phyloP scores from a whole-genome alignment of 371 early-diverging fungal species.

The Thermomucor indicae-seudaticae region DNA sequence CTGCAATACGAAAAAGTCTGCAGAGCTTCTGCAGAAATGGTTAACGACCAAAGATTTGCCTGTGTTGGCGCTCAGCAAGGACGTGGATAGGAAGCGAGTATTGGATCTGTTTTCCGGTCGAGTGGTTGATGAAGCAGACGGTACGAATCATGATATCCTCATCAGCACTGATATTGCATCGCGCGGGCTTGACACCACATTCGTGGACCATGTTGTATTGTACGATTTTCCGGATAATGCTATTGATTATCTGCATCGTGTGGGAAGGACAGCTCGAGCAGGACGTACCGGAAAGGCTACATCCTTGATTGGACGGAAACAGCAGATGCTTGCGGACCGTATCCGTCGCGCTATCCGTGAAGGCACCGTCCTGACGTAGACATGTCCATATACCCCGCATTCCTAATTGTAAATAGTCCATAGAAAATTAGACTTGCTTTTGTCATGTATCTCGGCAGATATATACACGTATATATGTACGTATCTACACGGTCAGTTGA shows the following conservation, averaged over 20 bases:
- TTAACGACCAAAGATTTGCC: conserved; percentile 56
- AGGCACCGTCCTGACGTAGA: conserved; percentile 50
- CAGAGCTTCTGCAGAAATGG: conserved; percentile 57
- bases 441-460: neutral
- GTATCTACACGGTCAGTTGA: too few species aligned
- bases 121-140: conserved; percentile 7
- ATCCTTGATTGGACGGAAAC: conserved; percentile 72
- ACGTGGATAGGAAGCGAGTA: conserved; percentile 44
- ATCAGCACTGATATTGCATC: conserved; percentile 96
- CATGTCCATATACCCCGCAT: neutral
- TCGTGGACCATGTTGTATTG: conserved; percentile 89
- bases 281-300: conserved; percentile 87
- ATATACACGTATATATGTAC: too few species aligned
- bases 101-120: conserved; percentile 33
- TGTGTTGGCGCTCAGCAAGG: conserved; percentile 56
- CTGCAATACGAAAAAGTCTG: conserved; percentile 77
- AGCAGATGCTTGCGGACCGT: conserved; percentile 74
- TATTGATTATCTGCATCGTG: conserved; percentile 95
- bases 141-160: conserved; percentile 44
- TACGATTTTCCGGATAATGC: conserved; percentile 94
- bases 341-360: conserved; percentile 69
- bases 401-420: neutral
- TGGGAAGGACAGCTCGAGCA: conserved; percentile 93
- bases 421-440: neutral
- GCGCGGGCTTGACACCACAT: conserved; percentile 89